Conservation (phyloP, 371 early-diverging fungal genomes). For the Apophysomyces sp. region DNA sequence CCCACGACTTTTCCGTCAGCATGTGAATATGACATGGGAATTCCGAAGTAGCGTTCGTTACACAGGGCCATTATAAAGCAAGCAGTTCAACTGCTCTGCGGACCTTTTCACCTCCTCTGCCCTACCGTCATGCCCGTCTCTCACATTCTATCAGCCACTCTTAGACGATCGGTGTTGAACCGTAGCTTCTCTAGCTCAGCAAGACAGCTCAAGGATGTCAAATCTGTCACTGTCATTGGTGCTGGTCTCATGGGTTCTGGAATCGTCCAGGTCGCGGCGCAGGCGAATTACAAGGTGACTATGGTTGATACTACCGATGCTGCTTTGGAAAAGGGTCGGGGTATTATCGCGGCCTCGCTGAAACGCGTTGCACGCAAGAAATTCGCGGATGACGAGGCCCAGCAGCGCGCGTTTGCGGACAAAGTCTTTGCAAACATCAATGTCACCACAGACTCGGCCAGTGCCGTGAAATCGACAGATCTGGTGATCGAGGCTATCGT, state of each 20-base stretch:
- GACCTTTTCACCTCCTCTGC: not conserved
- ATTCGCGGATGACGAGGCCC: slow-evolving; percentile 70
- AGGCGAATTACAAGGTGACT: slow-evolving; percentile 76
- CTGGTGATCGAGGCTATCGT: slow-evolving; percentile 94
- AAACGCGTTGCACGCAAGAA: slow-evolving; percentile 89
- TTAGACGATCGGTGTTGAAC: slow-evolving; percentile 12
- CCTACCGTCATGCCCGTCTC: not conserved
- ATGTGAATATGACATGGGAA: slow-evolving; percentile 3
- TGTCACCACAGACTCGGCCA: slow-evolving; percentile 60
- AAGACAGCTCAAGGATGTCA: slow-evolving; percentile 32
- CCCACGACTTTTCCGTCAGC: not conserved
- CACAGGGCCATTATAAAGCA: not conserved
- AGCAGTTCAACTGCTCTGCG: not conserved
- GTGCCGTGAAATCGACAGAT: slow-evolving; percentile 59
- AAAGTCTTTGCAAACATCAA: slow-evolving; percentile 63
- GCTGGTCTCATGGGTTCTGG: slow-evolving; percentile 95
- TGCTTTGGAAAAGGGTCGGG: slow-evolving; percentile 74
- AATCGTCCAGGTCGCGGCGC: slow-evolving; percentile 93
- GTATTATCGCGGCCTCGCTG: slow-evolving; percentile 79
- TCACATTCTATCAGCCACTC: not conserved
- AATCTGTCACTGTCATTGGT: slow-evolving; percentile 74
- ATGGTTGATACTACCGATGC: slow-evolving; percentile 83
- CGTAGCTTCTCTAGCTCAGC: slow-evolving; percentile 24
- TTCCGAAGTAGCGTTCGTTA: not conserved
- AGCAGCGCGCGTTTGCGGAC: slow-evolving; percentile 63